A percentile compares a stretch with the other conserved stretches of the same genome.
phyloP scores from a whole-genome alignment of 2,329 filamentous ascomycete species.

The Fusarium buharicum region DNA sequence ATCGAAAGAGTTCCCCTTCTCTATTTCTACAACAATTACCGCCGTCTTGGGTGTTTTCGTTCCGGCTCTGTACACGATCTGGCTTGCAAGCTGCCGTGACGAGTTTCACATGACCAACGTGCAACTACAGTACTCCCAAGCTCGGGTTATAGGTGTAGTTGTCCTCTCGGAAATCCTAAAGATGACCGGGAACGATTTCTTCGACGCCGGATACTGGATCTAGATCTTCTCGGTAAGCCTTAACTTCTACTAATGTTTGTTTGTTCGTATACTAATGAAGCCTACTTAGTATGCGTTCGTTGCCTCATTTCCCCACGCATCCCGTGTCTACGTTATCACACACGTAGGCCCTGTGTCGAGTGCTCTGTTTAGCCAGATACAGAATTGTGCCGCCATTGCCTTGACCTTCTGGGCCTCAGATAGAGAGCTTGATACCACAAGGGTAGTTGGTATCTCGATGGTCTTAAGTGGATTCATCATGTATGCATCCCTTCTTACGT shows the following conservation, averaged over 20 bases:
- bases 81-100: conserved; percentile 73
- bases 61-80: conserved; percentile 75
- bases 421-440: conserved; percentile 65
- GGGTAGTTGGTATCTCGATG: conserved; percentile 64
- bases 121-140: conserved; percentile 75
- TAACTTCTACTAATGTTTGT: too few relatives aligned
- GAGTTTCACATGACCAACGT: conserved; percentile 74
- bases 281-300: conserved; percentile 66
- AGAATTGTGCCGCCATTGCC: conserved; percentile 72
- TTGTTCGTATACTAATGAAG: not conserved
- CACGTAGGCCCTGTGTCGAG: conserved; percentile 71
- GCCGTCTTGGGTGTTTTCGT: conserved; percentile 73
- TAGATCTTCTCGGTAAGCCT: conserved; percentile 67
- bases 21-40: too few relatives aligned
- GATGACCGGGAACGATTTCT: too few relatives aligned
- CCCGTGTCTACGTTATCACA: conserved; percentile 70
- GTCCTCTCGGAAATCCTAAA: conserved; percentile 72
- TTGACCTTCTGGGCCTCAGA: conserved; percentile 69
- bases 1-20: too few relatives aligned
- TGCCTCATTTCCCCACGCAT: conserved; percentile 73
- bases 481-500: conserved; percentile 53
- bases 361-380: conserved; percentile 73
- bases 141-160: conserved; percentile 69
- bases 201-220: conserved; percentile 67
- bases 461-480: conserved; percentile 67